Evolutionary conservation across 805 yeast genomes (phyloP).

Genomic region (Blastobotrys terrestris): DNA sequence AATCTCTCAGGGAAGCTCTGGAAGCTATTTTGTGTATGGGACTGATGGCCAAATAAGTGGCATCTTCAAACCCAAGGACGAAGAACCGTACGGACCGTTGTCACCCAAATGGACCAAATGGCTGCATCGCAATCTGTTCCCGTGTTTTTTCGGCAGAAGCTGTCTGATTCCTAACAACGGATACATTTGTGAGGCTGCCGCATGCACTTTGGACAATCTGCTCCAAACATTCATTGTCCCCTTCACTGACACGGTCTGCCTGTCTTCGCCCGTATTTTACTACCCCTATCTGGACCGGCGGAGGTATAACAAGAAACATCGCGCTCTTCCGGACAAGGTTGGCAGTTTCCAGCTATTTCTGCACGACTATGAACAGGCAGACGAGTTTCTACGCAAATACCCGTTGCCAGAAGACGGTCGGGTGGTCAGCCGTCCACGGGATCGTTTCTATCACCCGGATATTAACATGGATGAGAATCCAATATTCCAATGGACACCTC

Average conservation of each 20-base stretch:
- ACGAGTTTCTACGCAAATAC: conserved; percentile 46
- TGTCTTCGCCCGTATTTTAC: conserved; percentile 47
- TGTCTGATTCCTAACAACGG: conserved; percentile 70
- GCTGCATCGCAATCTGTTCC: conserved; percentile 68
- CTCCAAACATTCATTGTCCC: conserved; percentile 59
- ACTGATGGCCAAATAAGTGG: conserved; percentile 39
- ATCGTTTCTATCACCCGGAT: not conserved
- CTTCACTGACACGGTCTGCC: conserved; percentile 49
- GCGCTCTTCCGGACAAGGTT: conserved; percentile 40
- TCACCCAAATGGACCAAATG: conserved; percentile 79
- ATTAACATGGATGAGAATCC: conserved; percentile 9
- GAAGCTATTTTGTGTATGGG: conserved; percentile 55
- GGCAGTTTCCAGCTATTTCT: conserved; percentile 67
- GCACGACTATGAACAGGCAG: conserved; percentile 53
- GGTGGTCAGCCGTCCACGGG: conserved; percentile 5
- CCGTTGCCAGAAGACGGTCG: conserved; percentile 44
- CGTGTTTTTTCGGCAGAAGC: conserved; percentile 70
- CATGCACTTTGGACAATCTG: conserved; percentile 57
- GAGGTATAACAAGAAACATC: conserved; percentile 19
- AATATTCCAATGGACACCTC: conserved; percentile 49
- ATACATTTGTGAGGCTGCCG: conserved; percentile 66
- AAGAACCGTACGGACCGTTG: conserved; percentile 73
- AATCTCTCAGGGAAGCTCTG: conserved; percentile 62
- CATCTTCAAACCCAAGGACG: conserved; percentile 73
- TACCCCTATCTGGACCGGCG: conserved; percentile 45